These are phyloP conservation scores for Verticillium alfalfae DNA, from an alignment of 2,329 filamentous ascomycete species.

Conservation along the genomic window DNA sequence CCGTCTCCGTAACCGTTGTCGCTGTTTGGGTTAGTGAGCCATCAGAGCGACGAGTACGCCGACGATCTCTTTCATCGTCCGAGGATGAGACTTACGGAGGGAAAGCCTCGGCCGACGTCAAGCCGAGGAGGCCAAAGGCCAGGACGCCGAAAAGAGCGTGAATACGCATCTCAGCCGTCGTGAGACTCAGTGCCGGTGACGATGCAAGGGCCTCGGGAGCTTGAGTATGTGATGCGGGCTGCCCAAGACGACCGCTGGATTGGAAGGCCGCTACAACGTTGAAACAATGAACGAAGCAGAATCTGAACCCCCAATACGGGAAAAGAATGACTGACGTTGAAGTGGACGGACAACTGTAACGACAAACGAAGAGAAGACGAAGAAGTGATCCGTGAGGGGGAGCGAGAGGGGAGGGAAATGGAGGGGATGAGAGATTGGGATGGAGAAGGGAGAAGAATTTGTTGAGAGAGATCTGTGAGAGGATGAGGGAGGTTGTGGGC, in stretches of 20 bases:
- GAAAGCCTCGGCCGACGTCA: conserved; percentile 22
- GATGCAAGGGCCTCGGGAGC: background rate
- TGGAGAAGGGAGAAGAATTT: conserved; percentile 5
- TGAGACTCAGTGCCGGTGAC: background rate
- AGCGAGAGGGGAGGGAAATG: background rate
- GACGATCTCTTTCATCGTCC: background rate
- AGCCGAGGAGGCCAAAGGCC: conserved; percentile 25
- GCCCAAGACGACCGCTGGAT: background rate
- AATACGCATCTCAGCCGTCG: conserved; percentile 29
- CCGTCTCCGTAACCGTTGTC: conserved; percentile 4
- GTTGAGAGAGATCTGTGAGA: background rate
- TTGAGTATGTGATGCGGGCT: background rate
- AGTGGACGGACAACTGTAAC: conserved; percentile 7
- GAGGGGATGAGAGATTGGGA: background rate
- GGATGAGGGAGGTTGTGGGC: conserved; percentile 4
- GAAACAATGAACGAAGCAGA: conserved; percentile 17
- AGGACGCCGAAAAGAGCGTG: conserved; percentile 26
- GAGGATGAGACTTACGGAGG: conserved; percentile 22
- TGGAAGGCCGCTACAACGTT: background rate
- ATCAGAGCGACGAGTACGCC: background rate
- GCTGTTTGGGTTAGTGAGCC: background rate
- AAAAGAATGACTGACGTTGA: conserved; percentile 1
- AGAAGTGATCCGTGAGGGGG: background rate
- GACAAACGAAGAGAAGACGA: conserved; percentile 1
- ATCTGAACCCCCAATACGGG: background rate